These are phyloP conservation scores for Chrysoporthe austroafricana DNA, from an alignment of 2,329 filamentous ascomycete genomes.

Conservation along the genomic window DNA sequence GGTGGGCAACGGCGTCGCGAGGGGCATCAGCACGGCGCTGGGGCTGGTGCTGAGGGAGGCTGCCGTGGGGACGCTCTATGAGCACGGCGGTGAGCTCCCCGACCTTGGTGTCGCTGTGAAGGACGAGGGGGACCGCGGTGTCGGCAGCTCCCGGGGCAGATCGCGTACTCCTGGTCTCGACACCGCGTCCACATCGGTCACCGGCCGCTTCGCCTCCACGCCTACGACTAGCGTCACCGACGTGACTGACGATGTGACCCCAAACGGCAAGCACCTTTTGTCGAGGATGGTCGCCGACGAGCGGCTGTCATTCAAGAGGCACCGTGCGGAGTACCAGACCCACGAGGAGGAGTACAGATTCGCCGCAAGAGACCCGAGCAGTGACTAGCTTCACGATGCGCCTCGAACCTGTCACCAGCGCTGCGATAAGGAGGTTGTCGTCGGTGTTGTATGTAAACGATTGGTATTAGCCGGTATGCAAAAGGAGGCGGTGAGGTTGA, in stretches of 20 bases:
- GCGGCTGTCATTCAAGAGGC: neutral
- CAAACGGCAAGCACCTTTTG: conserved; percentile 1
- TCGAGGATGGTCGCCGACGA: conserved; percentile 7
- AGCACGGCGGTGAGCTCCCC: conserved; percentile 30
- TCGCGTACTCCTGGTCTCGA: neutral
- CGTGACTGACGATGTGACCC: too few relatives aligned
- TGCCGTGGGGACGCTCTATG: conserved; percentile 46
- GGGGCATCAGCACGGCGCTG: conserved; percentile 67
- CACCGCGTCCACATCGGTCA: neutral
- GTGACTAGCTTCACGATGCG: too few relatives aligned
- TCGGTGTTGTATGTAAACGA: too few relatives aligned
- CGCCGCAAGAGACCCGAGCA: too few relatives aligned
- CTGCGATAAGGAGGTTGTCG: too few relatives aligned
- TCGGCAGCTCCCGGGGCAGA: neutral
- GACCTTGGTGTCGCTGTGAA: neutral
- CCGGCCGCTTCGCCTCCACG: neutral
- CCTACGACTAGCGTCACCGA: neutral
- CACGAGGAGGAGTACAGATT: neutral
- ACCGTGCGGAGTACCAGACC: neutral
- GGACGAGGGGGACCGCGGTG: neutral
- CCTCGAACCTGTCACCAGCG: too few relatives aligned
- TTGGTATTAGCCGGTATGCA: too few relatives aligned
- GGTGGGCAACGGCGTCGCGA: conserved; percentile 77
- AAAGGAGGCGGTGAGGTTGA: too few relatives aligned
- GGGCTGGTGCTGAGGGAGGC: conserved; percentile 68